Conservation (phyloP, 2,329 filamentous ascomycete genomes). For the Fusarium sp. region DNA sequence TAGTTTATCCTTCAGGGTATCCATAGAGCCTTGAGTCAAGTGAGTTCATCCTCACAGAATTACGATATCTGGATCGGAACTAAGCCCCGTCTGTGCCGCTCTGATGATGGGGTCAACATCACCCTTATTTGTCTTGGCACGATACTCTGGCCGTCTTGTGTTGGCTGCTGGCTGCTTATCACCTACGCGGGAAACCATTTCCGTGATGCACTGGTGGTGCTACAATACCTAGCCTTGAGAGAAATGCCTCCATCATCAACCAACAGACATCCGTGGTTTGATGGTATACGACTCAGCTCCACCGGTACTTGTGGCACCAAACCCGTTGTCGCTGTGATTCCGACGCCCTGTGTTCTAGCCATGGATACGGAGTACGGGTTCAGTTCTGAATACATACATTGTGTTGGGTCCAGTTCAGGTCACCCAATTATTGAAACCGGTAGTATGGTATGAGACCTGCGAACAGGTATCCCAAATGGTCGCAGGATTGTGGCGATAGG, state of each 20-base stretch:
- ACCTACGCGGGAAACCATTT: slow-evolving; percentile 33
- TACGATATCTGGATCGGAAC: slow-evolving; percentile 1
- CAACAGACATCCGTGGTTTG: slow-evolving; percentile 21
- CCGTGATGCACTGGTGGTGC: slow-evolving; percentile 3
- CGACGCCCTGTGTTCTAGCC: slow-evolving; percentile 14
- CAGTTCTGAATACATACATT: slow-evolving; percentile 13
- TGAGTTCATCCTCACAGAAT: neutral
- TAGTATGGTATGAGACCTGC: slow-evolving; percentile 22
- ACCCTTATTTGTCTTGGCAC: slow-evolving; percentile 24
- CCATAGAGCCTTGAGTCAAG: slow-evolving; percentile 11
- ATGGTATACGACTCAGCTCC: slow-evolving; percentile 31
- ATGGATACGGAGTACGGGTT: neutral
- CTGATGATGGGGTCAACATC: slow-evolving; percentile 15
- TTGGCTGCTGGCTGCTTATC: slow-evolving; percentile 23
- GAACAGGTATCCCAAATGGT: slow-evolving; percentile 30
- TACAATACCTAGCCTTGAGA: neutral
- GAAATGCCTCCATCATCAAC: slow-evolving; percentile 2
- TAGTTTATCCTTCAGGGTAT: neutral
- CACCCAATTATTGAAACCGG: slow-evolving; percentile 17
- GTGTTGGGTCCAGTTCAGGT: slow-evolving; percentile 11
- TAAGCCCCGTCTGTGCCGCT: slow-evolving; percentile 22
- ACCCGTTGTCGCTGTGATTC: slow-evolving; percentile 33
- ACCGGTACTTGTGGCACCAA: slow-evolving; percentile 29
- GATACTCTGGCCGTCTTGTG: slow-evolving; percentile 12
- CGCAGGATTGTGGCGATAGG: slow-evolving; percentile 12